Conservation (phyloP, 106 monocot genomes). For the Dioscorea zingiberensis region DNA sequence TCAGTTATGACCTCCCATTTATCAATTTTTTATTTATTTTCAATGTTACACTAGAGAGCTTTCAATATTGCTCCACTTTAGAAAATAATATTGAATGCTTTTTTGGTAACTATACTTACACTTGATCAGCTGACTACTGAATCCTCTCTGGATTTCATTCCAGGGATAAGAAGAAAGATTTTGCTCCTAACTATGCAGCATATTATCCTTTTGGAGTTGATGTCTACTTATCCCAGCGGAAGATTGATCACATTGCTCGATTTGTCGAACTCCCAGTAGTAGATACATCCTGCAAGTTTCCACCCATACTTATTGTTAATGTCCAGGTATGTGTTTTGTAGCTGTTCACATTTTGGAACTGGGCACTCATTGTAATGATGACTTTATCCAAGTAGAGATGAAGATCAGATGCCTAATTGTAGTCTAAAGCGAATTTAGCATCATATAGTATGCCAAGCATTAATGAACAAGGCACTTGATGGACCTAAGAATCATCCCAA, state of each 20-base stretch:
- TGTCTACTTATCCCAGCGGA: slow-evolving; percentile 81
- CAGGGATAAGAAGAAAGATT: slow-evolving; percentile 98
- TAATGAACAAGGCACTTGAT: too few species aligned
- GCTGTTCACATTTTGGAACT: neutral
- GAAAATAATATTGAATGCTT: neutral
- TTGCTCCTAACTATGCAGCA: slow-evolving; percentile 76
- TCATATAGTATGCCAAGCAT: too few species aligned
- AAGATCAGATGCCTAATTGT: too few species aligned
- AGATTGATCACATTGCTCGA: slow-evolving; percentile 85
- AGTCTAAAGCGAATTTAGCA: too few species aligned
- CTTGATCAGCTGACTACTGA: neutral
- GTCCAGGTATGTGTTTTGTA: slow-evolving; percentile 53
- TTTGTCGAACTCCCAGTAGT: slow-evolving; percentile 75
- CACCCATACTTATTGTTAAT: slow-evolving; percentile 84
- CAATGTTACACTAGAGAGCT: too few species aligned
- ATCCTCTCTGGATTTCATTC: neutral
- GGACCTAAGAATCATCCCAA: too few species aligned
- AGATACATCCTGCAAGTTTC: slow-evolving; percentile 61
- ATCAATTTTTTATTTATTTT: neutral
- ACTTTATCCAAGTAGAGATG: too few species aligned
- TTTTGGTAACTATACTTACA: neutral
- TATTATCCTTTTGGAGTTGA: slow-evolving; percentile 95
- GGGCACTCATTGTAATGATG: too few species aligned
- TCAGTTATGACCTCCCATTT: slow-evolving; percentile 6
- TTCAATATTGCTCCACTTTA: neutral